A percentile compares a stretch with the other conserved stretches of the same genome.
Conservation (phyloP, 1,284 basidiomycete species). For the Ganoderma resinaceum region DNA sequence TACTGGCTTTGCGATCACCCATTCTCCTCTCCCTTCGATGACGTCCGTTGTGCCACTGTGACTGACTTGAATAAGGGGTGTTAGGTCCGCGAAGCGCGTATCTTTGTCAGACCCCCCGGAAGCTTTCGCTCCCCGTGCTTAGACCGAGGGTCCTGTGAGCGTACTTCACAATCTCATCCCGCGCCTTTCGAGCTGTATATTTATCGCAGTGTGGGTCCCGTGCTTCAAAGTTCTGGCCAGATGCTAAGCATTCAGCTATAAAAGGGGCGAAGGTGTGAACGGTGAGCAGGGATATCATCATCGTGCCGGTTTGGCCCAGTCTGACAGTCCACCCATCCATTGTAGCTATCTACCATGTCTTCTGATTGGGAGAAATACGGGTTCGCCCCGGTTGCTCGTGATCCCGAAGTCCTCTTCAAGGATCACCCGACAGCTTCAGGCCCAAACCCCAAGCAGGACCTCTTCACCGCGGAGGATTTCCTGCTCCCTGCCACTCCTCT, state of each 20-base stretch:
- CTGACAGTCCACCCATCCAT: neutral
- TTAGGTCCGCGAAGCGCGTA: neutral
- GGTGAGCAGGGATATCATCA: neutral
- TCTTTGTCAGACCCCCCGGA: neutral
- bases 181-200: neutral
- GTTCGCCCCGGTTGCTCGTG: conserved; percentile 55
- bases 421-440: conserved; percentile 55
- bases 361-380: conserved; percentile 46
- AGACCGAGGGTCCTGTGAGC: neutral
- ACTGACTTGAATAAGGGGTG: neutral
- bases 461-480: conserved; percentile 49
- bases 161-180: neutral
- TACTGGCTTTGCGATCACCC: too few relatives aligned
- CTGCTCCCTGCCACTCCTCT: conserved; percentile 53
- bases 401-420: conserved; percentile 57
- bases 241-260: neutral
- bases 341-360: conserved; percentile 12
- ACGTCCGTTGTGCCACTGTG: neutral
- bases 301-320: too few relatives aligned
- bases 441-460: conserved; percentile 53
- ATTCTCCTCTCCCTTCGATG: neutral
- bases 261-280: neutral
- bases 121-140: neutral
- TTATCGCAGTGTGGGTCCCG: neutral
- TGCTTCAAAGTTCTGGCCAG: neutral